Conservation (phyloP, 257 asterid species). For the Solanum virginianum region DNA sequence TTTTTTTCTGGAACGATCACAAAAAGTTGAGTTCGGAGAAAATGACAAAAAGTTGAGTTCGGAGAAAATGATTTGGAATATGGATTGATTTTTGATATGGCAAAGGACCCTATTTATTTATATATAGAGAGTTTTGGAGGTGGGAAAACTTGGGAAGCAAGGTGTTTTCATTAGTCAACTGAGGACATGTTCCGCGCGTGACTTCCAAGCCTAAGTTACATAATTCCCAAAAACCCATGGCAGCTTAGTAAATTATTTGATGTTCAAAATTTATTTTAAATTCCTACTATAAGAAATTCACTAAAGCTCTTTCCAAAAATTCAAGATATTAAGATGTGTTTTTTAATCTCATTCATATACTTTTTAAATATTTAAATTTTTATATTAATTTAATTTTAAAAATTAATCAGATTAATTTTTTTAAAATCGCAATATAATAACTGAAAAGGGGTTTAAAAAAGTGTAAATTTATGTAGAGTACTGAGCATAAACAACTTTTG, state of each 20-base stretch:
- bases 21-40: neutral
- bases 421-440: no score
- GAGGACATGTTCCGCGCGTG: slow-evolving; percentile 19
- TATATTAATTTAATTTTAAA: no score
- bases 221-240: neutral
- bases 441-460: no score
- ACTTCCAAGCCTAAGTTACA: slow-evolving; percentile 17
- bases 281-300: neutral
- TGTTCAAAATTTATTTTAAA: neutral
- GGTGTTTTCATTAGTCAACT: slow-evolving; percentile 29
- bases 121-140: slow-evolving; percentile 3
- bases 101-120: neutral
- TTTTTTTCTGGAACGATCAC: neutral
- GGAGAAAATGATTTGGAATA: neutral
- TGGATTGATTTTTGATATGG: neutral
- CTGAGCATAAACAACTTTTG: neutral
- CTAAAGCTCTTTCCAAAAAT: no score
- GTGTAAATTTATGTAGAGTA: neutral
- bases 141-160: slow-evolving; percentile 35
- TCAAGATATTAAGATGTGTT: no score
- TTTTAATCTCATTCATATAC: no score
- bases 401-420: no score
- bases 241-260: neutral
- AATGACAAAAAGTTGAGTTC: neutral
- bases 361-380: no score